phyloP scores from a whole-genome alignment of 2,329 filamentous ascomycete genomes.

The Cytospora piceae region DNA sequence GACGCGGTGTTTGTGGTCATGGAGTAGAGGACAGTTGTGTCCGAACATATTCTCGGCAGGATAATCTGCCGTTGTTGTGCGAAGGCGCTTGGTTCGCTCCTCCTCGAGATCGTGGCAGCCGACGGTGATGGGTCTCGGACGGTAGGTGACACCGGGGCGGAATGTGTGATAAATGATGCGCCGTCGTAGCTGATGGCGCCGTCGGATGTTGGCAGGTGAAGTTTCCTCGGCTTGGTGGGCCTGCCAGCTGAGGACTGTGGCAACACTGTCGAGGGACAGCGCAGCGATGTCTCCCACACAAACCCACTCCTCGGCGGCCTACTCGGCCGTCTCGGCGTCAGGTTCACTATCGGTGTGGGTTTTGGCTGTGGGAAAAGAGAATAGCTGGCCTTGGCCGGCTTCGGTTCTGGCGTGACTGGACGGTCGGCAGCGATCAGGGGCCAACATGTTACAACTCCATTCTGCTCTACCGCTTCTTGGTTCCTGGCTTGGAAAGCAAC shows the following conservation, averaged over 20 bases:
- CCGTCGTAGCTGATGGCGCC: slow-evolving; percentile 21
- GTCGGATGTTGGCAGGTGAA: slow-evolving; percentile 21
- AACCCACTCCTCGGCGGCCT: neutral
- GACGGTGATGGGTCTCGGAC: neutral
- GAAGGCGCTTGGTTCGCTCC: slow-evolving; percentile 16
- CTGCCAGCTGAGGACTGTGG: neutral
- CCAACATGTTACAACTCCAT: slow-evolving; percentile 37
- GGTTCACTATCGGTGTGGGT: neutral
- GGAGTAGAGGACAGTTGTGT: slow-evolving; percentile 11
- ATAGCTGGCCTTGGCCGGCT: slow-evolving; percentile 26
- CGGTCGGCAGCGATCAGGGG: slow-evolving; percentile 37
- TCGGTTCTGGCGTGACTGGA: slow-evolving; percentile 36
- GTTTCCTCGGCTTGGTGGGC: slow-evolving; percentile 11
- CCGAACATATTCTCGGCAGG: neutral
- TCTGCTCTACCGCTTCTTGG: neutral
- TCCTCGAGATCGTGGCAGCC: neutral
- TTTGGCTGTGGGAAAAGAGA: slow-evolving; percentile 25
- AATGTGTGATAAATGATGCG: slow-evolving; percentile 13
- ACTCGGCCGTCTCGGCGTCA: neutral
- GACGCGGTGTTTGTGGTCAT: neutral
- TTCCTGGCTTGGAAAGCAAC: neutral
- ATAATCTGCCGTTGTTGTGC: neutral
- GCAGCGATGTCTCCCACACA: slow-evolving; percentile 1
- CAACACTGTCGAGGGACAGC: neutral
- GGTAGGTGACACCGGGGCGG: slow-evolving; percentile 6